A percentile compares a stretch with the other conserved stretches of the same genome.
Conservation (phyloP, 495 filamentous ascomycete species). For the Penicilliopsis zonata region DNA sequence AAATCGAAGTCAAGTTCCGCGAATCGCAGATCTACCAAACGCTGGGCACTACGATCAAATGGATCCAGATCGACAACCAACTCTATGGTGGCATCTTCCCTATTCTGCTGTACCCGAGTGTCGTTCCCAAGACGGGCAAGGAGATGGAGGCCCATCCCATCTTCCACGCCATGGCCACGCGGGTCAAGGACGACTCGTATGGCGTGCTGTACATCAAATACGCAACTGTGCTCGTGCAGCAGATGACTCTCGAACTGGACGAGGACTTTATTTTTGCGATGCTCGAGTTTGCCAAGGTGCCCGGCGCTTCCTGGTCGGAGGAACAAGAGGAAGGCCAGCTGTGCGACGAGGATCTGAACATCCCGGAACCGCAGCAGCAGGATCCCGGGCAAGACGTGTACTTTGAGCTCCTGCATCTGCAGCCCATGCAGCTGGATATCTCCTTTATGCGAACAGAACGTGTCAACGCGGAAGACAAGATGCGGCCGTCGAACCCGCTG, state of each 20-base stretch:
- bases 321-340: slow-evolving; percentile 70
- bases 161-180: slow-evolving; percentile 78
- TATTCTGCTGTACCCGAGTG: slow-evolving; percentile 91
- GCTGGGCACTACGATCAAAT: slow-evolving; percentile 79
- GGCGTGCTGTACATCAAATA: slow-evolving; percentile 98
- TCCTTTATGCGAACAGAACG: slow-evolving; percentile 95
- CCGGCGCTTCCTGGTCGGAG: slow-evolving; percentile 85
- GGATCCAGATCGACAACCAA: slow-evolving; percentile 99
- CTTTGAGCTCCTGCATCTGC: slow-evolving; percentile 91
- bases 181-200: slow-evolving; percentile 96
- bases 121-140: slow-evolving; percentile 95
- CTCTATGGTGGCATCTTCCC: slow-evolving; percentile 97
- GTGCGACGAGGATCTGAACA: slow-evolving; percentile 79
- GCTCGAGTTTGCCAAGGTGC: slow-evolving; percentile 88
- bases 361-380: slow-evolving; percentile 81
- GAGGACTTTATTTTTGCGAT: slow-evolving; percentile 97
- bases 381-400: slow-evolving; percentile 85
- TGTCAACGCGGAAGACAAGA: slow-evolving; percentile 88
- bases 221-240: slow-evolving; percentile 81
- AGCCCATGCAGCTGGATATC: slow-evolving; percentile 94
- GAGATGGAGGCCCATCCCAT: slow-evolving; percentile 96
- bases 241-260: slow-evolving; percentile 96
- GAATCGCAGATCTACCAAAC: slow-evolving; percentile 93
- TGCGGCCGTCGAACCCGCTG: slow-evolving; percentile 75
- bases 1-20: slow-evolving; percentile 80